Evolutionary conservation across 805 yeast genomes (phyloP).

Genomic region (Hanseniaspora valbyensis): DNA sequence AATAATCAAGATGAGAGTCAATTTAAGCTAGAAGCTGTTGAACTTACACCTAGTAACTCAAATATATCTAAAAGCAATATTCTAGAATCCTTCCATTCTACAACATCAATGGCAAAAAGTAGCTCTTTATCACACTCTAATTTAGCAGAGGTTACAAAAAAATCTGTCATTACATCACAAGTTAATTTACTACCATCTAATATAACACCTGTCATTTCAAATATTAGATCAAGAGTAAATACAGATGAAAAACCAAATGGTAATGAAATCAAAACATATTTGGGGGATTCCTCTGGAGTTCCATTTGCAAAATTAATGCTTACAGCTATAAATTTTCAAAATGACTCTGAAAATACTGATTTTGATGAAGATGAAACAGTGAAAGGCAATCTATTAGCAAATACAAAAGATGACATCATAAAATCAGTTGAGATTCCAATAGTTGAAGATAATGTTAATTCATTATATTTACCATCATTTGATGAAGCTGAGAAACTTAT

Average conservation of each 20-base stretch:
- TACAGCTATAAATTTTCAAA: slow-evolving; percentile 59
- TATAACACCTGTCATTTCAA: background rate
- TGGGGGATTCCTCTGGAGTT: slow-evolving; percentile 48
- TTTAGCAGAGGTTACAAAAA: background rate
- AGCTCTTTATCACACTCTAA: background rate
- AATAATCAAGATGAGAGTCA: background rate
- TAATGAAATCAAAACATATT: slow-evolving; percentile 27
- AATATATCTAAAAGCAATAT: slow-evolving; percentile 10
- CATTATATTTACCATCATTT: slow-evolving; percentile 48
- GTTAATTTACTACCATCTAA: no score
- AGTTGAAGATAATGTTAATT: slow-evolving; percentile 21
- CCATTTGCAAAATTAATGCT: slow-evolving; percentile 68
- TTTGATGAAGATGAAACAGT: slow-evolving; percentile 7
- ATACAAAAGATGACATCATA: slow-evolving; percentile 15
- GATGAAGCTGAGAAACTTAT: slow-evolving; percentile 55
- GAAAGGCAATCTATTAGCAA: background rate
- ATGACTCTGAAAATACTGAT: slow-evolving; percentile 26
- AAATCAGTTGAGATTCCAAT: slow-evolving; percentile 22
- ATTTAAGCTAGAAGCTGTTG: background rate
- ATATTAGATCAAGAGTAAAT: no score
- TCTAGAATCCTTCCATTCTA: background rate
- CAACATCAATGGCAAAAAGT: slow-evolving; percentile 6
- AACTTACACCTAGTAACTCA: slow-evolving; percentile 11
- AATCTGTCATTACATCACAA: no score
- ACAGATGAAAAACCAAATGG: background rate